Percentiles rank a stretch among this genome's conserved stretches.
These are phyloP conservation scores for Coniella lustricola DNA, from an alignment of 2,329 filamentous ascomycete species.

Conservation along the genomic window DNA sequence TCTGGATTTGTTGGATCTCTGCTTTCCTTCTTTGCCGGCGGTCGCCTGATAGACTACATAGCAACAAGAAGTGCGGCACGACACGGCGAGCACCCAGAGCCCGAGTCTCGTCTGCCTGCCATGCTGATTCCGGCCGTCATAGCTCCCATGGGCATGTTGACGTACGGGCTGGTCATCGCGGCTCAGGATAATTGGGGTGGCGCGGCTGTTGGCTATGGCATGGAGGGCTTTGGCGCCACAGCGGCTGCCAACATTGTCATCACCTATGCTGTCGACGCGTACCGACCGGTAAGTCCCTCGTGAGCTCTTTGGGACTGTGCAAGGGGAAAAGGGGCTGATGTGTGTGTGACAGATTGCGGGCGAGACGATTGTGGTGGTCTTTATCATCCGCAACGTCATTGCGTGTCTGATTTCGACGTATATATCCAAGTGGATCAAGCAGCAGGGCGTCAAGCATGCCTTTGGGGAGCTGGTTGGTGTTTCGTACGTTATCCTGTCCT, in stretches of 20 bases:
- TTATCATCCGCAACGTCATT: conserved; percentile 24
- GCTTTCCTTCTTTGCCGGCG: conserved; percentile 12
- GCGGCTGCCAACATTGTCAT: conserved; percentile 23
- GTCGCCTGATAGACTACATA: conserved; percentile 23
- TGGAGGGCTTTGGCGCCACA: conserved; percentile 26
- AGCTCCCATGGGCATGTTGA: conserved; percentile 24
- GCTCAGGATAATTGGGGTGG: conserved; percentile 6
- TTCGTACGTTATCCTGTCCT: conserved; percentile 1
- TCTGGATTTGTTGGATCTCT: conserved; percentile 2
- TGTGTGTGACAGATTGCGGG: conserved; percentile 18
- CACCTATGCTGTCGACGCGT: conserved; percentile 23
- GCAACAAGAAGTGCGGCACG: conserved; percentile 21
- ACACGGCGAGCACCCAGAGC: conserved; percentile 19
- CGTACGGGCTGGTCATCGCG: conserved; percentile 24
- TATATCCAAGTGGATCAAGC: conserved; percentile 19
- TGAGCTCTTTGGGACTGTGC: no score
- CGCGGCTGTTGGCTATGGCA: conserved; percentile 19
- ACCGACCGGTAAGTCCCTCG: conserved; percentile 15
- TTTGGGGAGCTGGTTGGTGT: conserved; percentile 22
- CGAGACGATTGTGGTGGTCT: conserved; percentile 24
- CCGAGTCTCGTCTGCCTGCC: conserved; percentile 22
- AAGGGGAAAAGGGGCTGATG: background rate
- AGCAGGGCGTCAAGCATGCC: conserved; percentile 16
- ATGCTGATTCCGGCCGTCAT: conserved; percentile 22
- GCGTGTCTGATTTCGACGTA: conserved; percentile 23